These are phyloP conservation scores for Boletus eberwhitei DNA, from an alignment of 768 basidiomycete genomes.

Conservation along the genomic window DNA sequence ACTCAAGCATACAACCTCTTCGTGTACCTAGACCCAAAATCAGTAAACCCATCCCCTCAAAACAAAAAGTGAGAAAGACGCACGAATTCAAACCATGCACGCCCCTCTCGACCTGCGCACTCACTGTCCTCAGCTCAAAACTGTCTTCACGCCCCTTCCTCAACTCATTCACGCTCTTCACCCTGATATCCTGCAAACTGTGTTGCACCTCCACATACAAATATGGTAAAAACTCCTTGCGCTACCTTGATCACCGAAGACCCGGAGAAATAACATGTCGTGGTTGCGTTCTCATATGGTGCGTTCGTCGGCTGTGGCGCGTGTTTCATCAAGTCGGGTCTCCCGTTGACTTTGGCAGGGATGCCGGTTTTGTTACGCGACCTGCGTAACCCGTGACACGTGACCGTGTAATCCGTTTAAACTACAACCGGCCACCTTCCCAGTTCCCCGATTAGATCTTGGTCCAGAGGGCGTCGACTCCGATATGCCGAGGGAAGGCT, in stretches of 20 bases:
- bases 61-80: conserved; percentile 36
- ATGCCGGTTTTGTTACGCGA: conserved; percentile 44
- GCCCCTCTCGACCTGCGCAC: conserved; percentile 93
- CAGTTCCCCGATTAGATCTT: too few relatives aligned
- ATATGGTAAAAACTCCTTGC: conserved; percentile 89
- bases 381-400: too few relatives aligned
- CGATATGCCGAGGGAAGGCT: too few relatives aligned
- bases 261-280: conserved; percentile 63
- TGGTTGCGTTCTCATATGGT: conserved; percentile 87
- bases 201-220: conserved; percentile 82
- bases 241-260: conserved; percentile 89
- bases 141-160: conserved; percentile 59
- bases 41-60: background rate
- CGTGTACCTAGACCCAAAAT: conserved; percentile 42
- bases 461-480: too few relatives aligned
- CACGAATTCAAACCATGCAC: conserved; percentile 95
- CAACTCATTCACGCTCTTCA: conserved; percentile 62
- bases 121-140: conserved; percentile 92
- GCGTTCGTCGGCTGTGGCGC: conserved; percentile 44
- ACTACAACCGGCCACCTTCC: too few relatives aligned
- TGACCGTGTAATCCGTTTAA: too few relatives aligned
- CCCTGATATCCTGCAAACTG: conserved; percentile 91
- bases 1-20: conserved; percentile 50
- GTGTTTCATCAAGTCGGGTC: conserved; percentile 40
- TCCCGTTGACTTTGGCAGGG: conserved; percentile 20